Conservation (phyloP, 805 yeast species). For the Tetrapisispora namnaoensis region DNA sequence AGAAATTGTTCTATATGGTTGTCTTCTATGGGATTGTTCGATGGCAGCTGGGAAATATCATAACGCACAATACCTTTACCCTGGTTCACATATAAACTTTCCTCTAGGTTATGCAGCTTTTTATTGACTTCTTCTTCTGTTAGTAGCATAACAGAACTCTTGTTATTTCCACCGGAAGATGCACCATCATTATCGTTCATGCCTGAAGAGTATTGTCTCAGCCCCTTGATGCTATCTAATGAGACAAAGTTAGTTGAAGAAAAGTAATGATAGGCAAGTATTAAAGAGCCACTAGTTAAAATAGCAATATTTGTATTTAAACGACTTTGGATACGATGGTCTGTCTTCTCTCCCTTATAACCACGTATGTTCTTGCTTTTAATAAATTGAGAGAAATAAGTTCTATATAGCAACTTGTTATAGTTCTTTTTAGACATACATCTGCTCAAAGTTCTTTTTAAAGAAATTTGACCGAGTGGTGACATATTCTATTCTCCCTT, state of each 20-base stretch:
- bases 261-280: conserved; percentile 12
- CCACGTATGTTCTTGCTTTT: not conserved
- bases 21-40: conserved; percentile 91
- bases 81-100: conserved; percentile 68
- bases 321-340: not conserved
- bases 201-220: conserved; percentile 14
- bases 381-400: conserved; percentile 6
- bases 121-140: conserved; percentile 63
- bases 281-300: conserved; percentile 8
- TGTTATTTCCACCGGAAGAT: not conserved
- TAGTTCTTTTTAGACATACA: conserved; percentile 13
- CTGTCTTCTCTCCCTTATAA: not conserved
- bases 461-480: not conserved
- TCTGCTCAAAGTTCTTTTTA: conserved; percentile 6
- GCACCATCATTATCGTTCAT: not conserved
- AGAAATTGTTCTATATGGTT: conserved; percentile 78
- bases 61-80: conserved; percentile 83
- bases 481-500: not conserved
- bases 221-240: conserved; percentile 22
- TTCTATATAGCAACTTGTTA: conserved; percentile 10
- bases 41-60: conserved; percentile 81
- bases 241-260: conserved; percentile 12
- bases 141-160: conserved; percentile 36
- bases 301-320: not conserved
- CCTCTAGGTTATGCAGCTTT: conserved; percentile 63